These are phyloP conservation scores for Candida sonorensis DNA, from an alignment of 805 yeast species.

Conservation along the genomic window DNA sequence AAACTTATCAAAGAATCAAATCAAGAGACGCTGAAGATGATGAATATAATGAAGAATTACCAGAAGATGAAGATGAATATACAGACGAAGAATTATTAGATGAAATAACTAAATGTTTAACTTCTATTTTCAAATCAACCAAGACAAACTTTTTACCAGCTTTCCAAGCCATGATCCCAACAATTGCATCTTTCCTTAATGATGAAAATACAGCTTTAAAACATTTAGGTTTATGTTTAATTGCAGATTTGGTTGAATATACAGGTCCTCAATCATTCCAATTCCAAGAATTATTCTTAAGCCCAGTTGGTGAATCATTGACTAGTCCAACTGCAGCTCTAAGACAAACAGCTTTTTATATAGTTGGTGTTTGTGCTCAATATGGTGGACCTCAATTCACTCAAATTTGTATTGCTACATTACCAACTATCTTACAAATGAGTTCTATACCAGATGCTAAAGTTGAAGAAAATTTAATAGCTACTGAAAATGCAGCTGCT, in stretches of 20 bases:
- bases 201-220: constrained; percentile 65
- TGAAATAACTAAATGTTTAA: constrained; percentile 72
- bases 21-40: constrained; percentile 72
- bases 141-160: constrained; percentile 53
- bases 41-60: constrained; percentile 82
- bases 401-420: constrained; percentile 59
- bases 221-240: constrained; percentile 71
- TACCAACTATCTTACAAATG: constrained; percentile 69
- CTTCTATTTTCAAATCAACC: constrained; percentile 60
- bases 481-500: constrained; percentile 80
- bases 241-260: constrained; percentile 76
- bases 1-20: constrained; percentile 63
- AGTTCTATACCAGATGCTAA: constrained; percentile 74
- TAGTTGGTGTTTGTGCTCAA: constrained; percentile 83
- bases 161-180: constrained; percentile 59
- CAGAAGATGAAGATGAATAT: constrained; percentile 75
- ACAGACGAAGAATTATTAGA: constrained; percentile 88
- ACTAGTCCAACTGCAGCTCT: constrained; percentile 61
- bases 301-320: constrained; percentile 59
- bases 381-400: constrained; percentile 60
- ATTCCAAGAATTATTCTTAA: constrained; percentile 59
- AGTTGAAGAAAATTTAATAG: constrained; percentile 74
- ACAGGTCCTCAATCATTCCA: constrained; percentile 63
- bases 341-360: constrained; percentile 82
- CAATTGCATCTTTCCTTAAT: constrained; percentile 51